Evolutionary conservation across 2,329 filamentous ascomycete genomes (phyloP).

Genomic region (Pseudonectria foliicola): DNA sequence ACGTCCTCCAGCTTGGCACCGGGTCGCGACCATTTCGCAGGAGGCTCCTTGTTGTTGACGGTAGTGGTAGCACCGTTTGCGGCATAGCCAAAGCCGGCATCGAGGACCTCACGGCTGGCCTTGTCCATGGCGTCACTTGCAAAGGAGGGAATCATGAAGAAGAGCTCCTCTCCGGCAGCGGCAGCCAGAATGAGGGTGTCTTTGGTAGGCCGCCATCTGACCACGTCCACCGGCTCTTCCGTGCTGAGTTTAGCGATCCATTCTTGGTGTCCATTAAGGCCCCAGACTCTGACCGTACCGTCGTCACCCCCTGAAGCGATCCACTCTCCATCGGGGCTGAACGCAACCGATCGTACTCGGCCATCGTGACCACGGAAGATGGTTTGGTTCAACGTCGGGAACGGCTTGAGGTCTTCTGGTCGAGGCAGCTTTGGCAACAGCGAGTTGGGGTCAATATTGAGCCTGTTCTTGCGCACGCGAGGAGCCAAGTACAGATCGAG

Average conservation of each 20-base stretch:
- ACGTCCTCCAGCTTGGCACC: constrained; percentile 64
- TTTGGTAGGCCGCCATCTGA: constrained; percentile 81
- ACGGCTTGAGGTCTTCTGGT: constrained; percentile 88
- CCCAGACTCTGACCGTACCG: constrained; percentile 86
- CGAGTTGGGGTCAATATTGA: constrained; percentile 94
- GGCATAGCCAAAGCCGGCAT: constrained; percentile 92
- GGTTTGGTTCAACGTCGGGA: constrained; percentile 83
- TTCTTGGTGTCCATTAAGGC: constrained; percentile 79
- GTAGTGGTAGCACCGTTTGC: constrained; percentile 52
- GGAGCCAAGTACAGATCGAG: constrained; percentile 93
- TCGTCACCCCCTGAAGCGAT: constrained; percentile 92
- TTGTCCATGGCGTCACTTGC: constrained; percentile 68
- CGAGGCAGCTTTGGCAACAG: constrained; percentile 87
- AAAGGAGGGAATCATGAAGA: constrained; percentile 70
- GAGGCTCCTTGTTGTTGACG: constrained; percentile 60
- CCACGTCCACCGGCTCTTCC: constrained; percentile 74
- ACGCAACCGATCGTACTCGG: constrained; percentile 73
- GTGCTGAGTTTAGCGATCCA: constrained; percentile 76
- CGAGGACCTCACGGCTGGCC: constrained; percentile 67
- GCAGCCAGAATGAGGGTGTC: constrained; percentile 78
- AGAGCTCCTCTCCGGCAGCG: constrained; percentile 77
- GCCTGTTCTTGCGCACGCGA: constrained; percentile 80
- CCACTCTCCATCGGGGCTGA: constrained; percentile 80
- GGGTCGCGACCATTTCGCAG: constrained; percentile 79
- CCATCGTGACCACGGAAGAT: constrained; percentile 85